phyloP scores from a whole-genome alignment of 768 basidiomycete species.

The Phylloporus arenicola region DNA sequence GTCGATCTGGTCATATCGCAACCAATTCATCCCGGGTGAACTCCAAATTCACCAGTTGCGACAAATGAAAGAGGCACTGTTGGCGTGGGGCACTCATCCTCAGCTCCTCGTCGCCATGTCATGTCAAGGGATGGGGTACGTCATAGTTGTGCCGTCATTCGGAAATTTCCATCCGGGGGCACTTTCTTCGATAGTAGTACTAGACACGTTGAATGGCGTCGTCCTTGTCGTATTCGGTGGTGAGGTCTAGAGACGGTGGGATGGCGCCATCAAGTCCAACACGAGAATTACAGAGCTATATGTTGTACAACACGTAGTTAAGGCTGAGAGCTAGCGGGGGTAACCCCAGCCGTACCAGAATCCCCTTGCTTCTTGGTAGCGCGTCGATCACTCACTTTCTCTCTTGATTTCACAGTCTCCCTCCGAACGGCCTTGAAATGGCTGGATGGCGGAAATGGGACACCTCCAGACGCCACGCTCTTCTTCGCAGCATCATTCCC shows the following conservation, averaged over 20 bases:
- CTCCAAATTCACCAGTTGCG: no score
- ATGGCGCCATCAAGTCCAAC: background rate
- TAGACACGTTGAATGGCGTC: no score
- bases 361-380: background rate
- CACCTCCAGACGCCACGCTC: background rate
- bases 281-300: background rate
- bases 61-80: no score
- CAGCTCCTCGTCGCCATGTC: no score
- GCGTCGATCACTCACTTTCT: background rate
- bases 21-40: no score
- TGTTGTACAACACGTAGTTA: background rate
- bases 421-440: background rate
- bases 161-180: no score
- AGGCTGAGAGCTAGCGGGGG: background rate
- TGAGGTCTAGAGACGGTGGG: background rate
- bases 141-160: no score
- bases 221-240: no score
- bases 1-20: no score
- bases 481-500: background rate
- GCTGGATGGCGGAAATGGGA: background rate
- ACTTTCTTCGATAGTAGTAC: no score
- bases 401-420: background rate
- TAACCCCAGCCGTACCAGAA: background rate
- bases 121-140: no score
- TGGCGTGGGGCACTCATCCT: no score